A percentile compares a stretch with the other conserved stretches of the same genome.
These are phyloP conservation scores for Rhizopogon roseolus DNA, from an alignment of 768 basidiomycete species.

Conservation along the genomic window DNA sequence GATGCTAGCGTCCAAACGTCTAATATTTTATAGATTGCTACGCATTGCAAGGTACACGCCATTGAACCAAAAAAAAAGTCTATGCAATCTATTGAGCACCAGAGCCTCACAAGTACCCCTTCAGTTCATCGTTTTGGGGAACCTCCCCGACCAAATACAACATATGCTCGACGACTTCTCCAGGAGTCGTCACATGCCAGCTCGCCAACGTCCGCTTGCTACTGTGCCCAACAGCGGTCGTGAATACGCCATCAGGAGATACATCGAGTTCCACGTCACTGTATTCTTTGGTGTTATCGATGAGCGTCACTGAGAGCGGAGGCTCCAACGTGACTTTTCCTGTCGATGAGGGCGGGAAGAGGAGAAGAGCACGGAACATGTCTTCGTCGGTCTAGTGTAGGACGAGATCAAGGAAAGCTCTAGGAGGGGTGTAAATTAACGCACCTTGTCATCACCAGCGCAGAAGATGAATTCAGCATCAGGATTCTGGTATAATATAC, in stretches of 20 bases:
- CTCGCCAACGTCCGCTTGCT: constrained; percentile 85
- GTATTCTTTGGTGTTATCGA: constrained; percentile 17
- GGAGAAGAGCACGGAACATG: constrained; percentile 90
- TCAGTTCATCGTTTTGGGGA: background rate
- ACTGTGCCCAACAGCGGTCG: constrained; percentile 89
- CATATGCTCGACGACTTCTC: constrained; percentile 82
- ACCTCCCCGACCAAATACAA: constrained; percentile 48
- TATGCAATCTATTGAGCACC: no score
- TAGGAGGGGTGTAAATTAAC: background rate
- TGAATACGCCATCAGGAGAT: constrained; percentile 71
- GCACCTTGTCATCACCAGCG: constrained; percentile 95
- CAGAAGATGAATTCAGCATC: constrained; percentile 96
- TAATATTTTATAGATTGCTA: background rate
- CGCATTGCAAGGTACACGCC: no score
- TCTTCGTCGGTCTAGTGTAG: constrained; percentile 87
- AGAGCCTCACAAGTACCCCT: background rate
- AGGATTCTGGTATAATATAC: constrained; percentile 88
- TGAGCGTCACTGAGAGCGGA: constrained; percentile 47
- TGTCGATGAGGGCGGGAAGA: constrained; percentile 41
- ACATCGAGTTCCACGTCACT: constrained; percentile 56
- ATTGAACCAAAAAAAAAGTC: no score
- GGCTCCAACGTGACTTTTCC: constrained; percentile 47
- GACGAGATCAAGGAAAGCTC: background rate
- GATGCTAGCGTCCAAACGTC: no score
- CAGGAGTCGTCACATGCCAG: constrained; percentile 90